Conservation (phyloP, 306 rosid species). For the Medicago ruthenica region DNA sequence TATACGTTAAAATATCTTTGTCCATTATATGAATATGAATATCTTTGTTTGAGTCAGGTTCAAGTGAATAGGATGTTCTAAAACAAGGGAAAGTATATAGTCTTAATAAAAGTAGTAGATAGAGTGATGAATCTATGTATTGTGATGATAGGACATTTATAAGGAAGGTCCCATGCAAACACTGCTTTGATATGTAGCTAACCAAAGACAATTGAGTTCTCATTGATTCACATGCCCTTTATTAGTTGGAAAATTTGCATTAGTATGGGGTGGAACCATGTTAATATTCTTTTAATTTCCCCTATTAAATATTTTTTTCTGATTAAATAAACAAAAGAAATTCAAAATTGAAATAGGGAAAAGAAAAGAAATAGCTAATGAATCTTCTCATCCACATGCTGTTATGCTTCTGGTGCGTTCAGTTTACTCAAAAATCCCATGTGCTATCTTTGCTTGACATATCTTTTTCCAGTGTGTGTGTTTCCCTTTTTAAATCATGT, state of each 20-base stretch:
- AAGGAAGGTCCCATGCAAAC: conserved; percentile 44
- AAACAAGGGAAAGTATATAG: not conserved
- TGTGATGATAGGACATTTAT: conserved; percentile 55
- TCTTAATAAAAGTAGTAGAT: not conserved
- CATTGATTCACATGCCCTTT: conserved; percentile 62
- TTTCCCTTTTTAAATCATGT: conserved; percentile 24
- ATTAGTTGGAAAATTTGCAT: conserved; percentile 72
- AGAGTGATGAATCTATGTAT: conserved; percentile 45
- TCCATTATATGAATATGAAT: not conserved
- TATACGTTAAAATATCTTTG: not conserved
- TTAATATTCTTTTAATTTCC: not conserved
- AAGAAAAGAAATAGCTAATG: conserved; percentile 26
- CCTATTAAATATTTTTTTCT: not conserved
- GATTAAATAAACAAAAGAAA: not conserved
- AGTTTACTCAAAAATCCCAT: conserved; percentile 67
- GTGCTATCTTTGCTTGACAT: conserved; percentile 65
- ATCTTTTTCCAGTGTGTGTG: conserved; percentile 35
- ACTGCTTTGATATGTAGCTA: conserved; percentile 43
- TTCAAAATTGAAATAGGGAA: conserved; percentile 5
- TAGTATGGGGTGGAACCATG: conserved; percentile 63
- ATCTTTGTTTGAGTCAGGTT: too few species aligned
- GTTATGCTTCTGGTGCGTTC: conserved; percentile 66
- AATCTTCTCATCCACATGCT: conserved; percentile 74
- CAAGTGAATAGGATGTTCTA: not conserved
- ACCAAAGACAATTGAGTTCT: conserved; percentile 49